Base-by-base conservation (phyloP, 768 basidiomycete genomes). In the Rhizopogon sp. region DNA sequence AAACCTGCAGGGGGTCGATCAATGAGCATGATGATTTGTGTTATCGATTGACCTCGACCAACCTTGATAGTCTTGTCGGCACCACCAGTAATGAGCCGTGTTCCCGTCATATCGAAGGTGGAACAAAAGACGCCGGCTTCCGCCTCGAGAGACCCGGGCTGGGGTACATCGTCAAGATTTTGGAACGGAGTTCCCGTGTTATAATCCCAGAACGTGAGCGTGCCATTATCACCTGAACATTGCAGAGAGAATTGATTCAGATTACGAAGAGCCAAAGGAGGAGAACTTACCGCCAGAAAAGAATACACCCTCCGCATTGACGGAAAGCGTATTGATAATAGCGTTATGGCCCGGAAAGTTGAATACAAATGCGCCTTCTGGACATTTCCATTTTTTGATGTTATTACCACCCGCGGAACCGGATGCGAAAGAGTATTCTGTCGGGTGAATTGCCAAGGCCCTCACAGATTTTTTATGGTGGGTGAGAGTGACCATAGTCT, bases 381-480 rank as follows among this genome's bases (percentile, higher is more conserved):
- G 97, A 63, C 93, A 98, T 64, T 96, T 97, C 96, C 96, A 99
- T 70, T 98, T 98, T 68, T 99, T 99, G 76, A 99, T 98, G 70
- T 98, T 98, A 76, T 98, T 98, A 0, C 95, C 97, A n/a, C 97
- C 97, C 0, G 96, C 90, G 25, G 92, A 94, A 47, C 90, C 97
- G 3, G 88, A 89, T 2, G 94, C 97, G 65, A 99, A 99, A 33
- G 88, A 90, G 75, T 94, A 98, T 64, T 98, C 97, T 4, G 91
- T 93, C 1, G 96, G 96, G 67, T 98, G 95, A 53, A 99, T 86
- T 5, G 96, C 90, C 46, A 99, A 79, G 0, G 96, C 85, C 55
- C 97, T 86, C 2, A 99, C 93, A 13, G 90, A 93, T 71, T 99
- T 99, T 73, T 98, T 98, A 79, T 99, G 97, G 70, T 99, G 97